These are phyloP conservation scores for Chalciporus sp. DNA, from an alignment of 1,284 basidiomycete genomes.

Conservation along the genomic window DNA sequence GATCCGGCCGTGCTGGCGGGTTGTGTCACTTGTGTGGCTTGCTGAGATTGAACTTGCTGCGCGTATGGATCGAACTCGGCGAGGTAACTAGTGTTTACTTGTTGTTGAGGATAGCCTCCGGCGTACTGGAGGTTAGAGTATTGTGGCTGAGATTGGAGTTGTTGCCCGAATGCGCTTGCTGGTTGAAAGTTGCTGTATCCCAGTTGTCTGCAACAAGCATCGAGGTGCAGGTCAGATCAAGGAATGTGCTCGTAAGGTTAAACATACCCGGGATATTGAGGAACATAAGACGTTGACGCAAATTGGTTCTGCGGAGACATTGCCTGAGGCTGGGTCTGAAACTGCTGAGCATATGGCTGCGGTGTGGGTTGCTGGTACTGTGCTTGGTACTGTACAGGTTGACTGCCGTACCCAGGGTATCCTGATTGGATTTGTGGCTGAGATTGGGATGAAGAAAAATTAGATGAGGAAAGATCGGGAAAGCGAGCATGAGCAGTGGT, in stretches of 20 bases:
- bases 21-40: constrained; percentile 10
- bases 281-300: constrained; percentile 20
- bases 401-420: constrained; percentile 30
- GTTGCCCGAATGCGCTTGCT: constrained; percentile 30
- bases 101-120: constrained; percentile 29
- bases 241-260: not conserved
- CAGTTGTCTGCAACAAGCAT: constrained; percentile 18
- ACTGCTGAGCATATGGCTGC: constrained; percentile 15
- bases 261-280: constrained; percentile 26
- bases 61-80: constrained; percentile 60
- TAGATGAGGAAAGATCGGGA: constrained; percentile 48
- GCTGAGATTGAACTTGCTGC: constrained; percentile 2
- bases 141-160: constrained; percentile 20
- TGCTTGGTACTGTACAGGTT: constrained; percentile 36
- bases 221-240: constrained; percentile 2
- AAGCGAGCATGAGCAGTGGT: constrained; percentile 49
- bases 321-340: constrained; percentile 22
- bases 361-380: constrained; percentile 24
- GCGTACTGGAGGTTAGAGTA: constrained; percentile 22
- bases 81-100: constrained; percentile 38
- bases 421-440: constrained; percentile 31
- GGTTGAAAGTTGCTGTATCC: constrained; percentile 31
- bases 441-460: constrained; percentile 23
- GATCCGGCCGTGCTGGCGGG: constrained; percentile 9
- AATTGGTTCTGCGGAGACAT: constrained; percentile 25